A percentile compares a stretch with the other conserved stretches of the same genome.
These are phyloP conservation scores for Ophiostoma perfectum DNA, from an alignment of 2,329 filamentous ascomycete genomes.

Conservation along the genomic window DNA sequence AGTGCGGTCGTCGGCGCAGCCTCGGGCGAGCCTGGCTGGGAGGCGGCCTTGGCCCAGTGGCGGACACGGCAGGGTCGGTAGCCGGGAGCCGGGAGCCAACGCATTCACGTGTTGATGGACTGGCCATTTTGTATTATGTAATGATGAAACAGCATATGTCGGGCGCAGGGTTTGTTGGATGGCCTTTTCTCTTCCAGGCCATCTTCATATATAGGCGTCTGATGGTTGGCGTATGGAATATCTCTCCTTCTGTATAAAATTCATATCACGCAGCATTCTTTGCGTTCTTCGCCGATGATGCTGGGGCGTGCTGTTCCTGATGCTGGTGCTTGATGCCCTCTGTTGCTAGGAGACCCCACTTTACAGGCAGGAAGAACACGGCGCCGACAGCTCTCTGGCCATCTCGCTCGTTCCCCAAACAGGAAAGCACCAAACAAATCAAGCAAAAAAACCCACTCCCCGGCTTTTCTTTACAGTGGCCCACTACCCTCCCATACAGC, in stretches of 20 bases:
- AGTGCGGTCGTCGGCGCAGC: constrained; percentile 34
- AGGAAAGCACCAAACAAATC: constrained; percentile 9
- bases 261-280: neutral
- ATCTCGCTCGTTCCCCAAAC: neutral
- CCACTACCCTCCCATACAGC: constrained; percentile 3
- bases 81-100: neutral
- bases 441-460: constrained; percentile 17
- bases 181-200: neutral
- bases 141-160: neutral
- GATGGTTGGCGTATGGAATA: neutral
- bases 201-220: neutral
- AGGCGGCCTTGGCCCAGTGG: constrained; percentile 62
- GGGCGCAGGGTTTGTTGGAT: neutral
- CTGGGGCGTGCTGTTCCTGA: too few relatives aligned
- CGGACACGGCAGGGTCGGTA: constrained; percentile 17
- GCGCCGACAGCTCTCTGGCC: constrained; percentile 23
- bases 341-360: constrained; percentile 9
- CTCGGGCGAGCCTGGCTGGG: constrained; percentile 53
- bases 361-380: constrained; percentile 25
- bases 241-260: neutral
- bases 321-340: neutral
- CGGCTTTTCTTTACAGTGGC: constrained; percentile 16
- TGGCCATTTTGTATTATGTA: constrained; percentile 4
- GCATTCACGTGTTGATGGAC: neutral
- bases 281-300: too few relatives aligned